Evolutionary conservation across 208 protist species (phyloP).

Genomic region (Angomonas deanei): DNA sequence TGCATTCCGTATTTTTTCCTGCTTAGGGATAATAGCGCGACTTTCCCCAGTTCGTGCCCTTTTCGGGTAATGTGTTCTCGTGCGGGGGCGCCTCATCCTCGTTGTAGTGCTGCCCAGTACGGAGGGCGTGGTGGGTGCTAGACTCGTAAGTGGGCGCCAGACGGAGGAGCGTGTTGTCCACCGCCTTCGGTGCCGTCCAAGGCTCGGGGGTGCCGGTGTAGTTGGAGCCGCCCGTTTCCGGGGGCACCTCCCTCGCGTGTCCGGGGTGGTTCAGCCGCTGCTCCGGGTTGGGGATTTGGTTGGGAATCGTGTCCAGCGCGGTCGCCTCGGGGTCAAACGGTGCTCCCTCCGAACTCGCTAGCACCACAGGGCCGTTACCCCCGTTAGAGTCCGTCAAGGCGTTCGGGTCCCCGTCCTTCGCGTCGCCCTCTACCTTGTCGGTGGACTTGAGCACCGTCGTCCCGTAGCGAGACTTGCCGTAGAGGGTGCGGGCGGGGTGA

Average conservation of each 20-base stretch:
- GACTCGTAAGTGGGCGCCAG: constrained; percentile 65
- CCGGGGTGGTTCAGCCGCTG: constrained; percentile 38
- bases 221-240: constrained; percentile 40
- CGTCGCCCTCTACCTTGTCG: constrained; percentile 1
- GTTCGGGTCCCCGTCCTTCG: constrained; percentile 1
- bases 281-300: constrained; percentile 54
- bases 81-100: constrained; percentile 61
- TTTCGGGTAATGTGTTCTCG: constrained; percentile 52
- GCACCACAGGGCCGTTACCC: not conserved
- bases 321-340: constrained; percentile 44
- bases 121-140: constrained; percentile 71
- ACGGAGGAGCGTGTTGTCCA: constrained; percentile 71
- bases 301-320: constrained; percentile 30
- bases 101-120: constrained; percentile 67
- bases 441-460: constrained; percentile 29
- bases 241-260: constrained; percentile 24
- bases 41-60: constrained; percentile 58
- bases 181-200: constrained; percentile 46
- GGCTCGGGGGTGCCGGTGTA: constrained; percentile 47
- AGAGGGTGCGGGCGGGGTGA: constrained; percentile 33
- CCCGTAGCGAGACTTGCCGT: constrained; percentile 72
- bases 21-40: constrained; percentile 47
- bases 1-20: too few relatives aligned
- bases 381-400: not conserved
- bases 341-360: not conserved